These are phyloP conservation scores for Zanthoxylum bungeanum DNA, from an alignment of 345 rosid genomes.

Conservation along the genomic window DNA sequence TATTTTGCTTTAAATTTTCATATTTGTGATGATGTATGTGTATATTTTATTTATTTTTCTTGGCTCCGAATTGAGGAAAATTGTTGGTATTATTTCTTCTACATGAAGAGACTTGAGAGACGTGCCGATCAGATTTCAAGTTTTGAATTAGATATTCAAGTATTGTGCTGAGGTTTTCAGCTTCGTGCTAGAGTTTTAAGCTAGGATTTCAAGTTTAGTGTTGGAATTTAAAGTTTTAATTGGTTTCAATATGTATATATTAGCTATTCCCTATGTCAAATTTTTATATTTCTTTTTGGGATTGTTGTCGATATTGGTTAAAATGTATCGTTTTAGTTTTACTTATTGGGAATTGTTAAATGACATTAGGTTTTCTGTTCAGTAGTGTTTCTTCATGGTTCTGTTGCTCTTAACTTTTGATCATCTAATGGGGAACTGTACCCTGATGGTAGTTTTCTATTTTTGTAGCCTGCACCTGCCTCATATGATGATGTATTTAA, in stretches of 20 bases:
- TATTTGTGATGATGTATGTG: background rate
- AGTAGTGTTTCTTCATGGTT: background rate
- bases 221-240: background rate
- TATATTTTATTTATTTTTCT: background rate
- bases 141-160: background rate
- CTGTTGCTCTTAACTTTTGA: background rate
- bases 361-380: background rate
- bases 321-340: no score
- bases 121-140: no score
- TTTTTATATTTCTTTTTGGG: background rate
- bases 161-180: no score
- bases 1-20: background rate
- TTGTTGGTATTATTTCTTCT: background rate
- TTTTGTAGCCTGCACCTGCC: conserved; percentile 79
- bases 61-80: background rate
- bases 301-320: background rate
- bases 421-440: background rate
- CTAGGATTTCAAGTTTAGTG: background rate
- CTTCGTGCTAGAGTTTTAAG: background rate
- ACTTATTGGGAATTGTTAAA: background rate
- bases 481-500: conserved; percentile 91
- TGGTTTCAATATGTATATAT: no score
- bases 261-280: background rate
- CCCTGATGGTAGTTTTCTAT: conserved; percentile 3
- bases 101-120: background rate